A percentile compares a stretch with the other conserved stretches of the same genome.
phyloP scores from a whole-genome alignment of 2,329 filamentous ascomycete species.

The Pestalotiopsis sp. region DNA sequence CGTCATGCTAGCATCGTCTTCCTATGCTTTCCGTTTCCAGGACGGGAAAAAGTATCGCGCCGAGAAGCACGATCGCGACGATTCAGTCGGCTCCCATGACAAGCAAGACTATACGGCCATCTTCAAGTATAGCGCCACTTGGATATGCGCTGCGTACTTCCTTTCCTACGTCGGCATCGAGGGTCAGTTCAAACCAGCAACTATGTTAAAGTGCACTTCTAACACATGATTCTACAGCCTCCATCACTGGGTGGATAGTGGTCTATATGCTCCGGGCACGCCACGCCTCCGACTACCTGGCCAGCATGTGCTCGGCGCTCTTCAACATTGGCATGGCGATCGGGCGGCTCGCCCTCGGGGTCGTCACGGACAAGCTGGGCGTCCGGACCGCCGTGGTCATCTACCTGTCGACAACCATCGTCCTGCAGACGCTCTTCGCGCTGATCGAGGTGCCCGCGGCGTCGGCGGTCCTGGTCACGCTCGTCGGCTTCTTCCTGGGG shows the following conservation, averaged over 20 bases:
- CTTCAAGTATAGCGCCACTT: slow-evolving; percentile 37
- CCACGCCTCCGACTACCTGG: slow-evolving; percentile 35
- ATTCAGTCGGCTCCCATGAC: neutral
- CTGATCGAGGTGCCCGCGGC: slow-evolving; percentile 20
- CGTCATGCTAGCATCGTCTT: slow-evolving; percentile 30
- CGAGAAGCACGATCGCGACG: slow-evolving; percentile 18
- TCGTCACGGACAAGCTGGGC: slow-evolving; percentile 34
- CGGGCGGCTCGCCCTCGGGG: slow-evolving; percentile 37
- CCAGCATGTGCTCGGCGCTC: slow-evolving; percentile 43
- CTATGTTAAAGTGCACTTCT: no score
- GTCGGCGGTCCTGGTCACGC: slow-evolving; percentile 33
- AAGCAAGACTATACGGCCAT: slow-evolving; percentile 22
- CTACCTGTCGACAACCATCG: slow-evolving; percentile 27
- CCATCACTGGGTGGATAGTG: slow-evolving; percentile 49
- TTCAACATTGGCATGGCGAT: slow-evolving; percentile 48
- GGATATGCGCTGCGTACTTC: slow-evolving; percentile 45
- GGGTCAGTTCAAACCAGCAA: slow-evolving; percentile 16
- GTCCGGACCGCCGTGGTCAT: slow-evolving; percentile 27
- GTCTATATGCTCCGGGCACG: slow-evolving; percentile 46
- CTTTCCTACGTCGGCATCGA: slow-evolving; percentile 48
- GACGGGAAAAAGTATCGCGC: slow-evolving; percentile 33
- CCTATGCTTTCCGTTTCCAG: slow-evolving; percentile 40
- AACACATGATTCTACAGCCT: slow-evolving; percentile 21
- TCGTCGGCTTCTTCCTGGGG: slow-evolving; percentile 42
- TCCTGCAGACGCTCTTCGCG: slow-evolving; percentile 23